Percentiles rank a stretch among this genome's conserved stretches.
These are phyloP conservation scores for Phylloporus sp. DNA, from an alignment of 1,284 basidiomycete species.

Conservation along the genomic window DNA sequence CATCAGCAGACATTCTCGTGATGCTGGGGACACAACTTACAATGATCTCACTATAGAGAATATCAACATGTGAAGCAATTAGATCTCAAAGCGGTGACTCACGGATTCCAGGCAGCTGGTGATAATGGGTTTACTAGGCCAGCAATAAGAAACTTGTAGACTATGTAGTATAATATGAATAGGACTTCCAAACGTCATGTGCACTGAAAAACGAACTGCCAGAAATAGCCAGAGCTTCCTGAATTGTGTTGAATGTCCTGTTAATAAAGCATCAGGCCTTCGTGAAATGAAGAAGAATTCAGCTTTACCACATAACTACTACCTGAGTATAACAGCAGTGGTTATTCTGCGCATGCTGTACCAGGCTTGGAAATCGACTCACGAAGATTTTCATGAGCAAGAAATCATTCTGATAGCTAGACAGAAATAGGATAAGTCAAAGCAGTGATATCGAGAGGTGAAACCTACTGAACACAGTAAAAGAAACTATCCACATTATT, in stretches of 20 bases:
- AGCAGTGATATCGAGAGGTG: too few species aligned
- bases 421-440: too few species aligned
- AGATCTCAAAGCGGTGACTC: neutral
- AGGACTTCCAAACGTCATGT: neutral
- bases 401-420: neutral
- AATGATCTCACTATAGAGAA: too few species aligned
- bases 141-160: neutral
- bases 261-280: neutral
- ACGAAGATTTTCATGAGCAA: neutral
- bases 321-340: neutral
- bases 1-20: neutral
- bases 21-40: too few species aligned
- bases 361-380: neutral
- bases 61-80: neutral
- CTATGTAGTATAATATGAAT: neutral
- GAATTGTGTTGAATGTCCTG: conserved; percentile 3
- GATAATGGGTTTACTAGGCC: conserved; percentile 2
- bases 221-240: conserved; percentile 3
- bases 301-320: neutral
- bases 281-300: neutral
- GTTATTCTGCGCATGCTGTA: neutral
- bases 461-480: too few species aligned
- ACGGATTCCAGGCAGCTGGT: neutral
- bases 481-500: too few species aligned
- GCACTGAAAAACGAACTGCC: conserved; percentile 1